phyloP scores from a whole-genome alignment of 2,329 filamentous ascomycete species.

The Alternaria longipes region DNA sequence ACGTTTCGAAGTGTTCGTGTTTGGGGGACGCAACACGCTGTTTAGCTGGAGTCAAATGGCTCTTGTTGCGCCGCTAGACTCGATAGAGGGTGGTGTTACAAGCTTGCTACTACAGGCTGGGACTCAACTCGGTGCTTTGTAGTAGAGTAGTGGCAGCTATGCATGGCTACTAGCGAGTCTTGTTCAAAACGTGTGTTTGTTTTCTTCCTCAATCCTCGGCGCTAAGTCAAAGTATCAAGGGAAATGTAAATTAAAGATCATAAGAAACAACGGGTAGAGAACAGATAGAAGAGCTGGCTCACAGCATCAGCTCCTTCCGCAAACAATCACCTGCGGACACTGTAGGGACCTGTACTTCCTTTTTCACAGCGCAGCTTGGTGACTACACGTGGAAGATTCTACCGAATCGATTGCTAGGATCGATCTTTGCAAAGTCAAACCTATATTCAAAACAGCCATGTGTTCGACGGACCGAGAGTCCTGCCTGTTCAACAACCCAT shows the following conservation, averaged over 20 bases:
- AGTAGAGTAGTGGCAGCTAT: background rate
- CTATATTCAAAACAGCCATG: too few species aligned
- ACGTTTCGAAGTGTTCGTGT: constrained; percentile 65
- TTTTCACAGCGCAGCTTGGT: background rate
- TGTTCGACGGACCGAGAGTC: too few species aligned
- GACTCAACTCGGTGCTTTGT: background rate
- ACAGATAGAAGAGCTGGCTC: too few species aligned
- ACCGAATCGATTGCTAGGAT: background rate
- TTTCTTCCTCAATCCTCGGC: background rate
- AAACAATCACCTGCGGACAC: too few species aligned
- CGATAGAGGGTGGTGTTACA: constrained; percentile 42
- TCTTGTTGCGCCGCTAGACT: constrained; percentile 61
- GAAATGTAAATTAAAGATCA: background rate
- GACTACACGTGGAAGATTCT: background rate
- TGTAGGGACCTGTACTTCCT: too few species aligned
- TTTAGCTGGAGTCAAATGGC: constrained; percentile 68
- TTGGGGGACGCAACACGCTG: constrained; percentile 60
- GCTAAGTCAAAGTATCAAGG: background rate
- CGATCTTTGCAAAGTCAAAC: too few species aligned
- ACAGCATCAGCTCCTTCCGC: too few species aligned
- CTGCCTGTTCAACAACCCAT: too few species aligned
- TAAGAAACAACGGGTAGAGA: too few species aligned
- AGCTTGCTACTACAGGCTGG: constrained; percentile 16
- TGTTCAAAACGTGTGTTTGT: background rate
- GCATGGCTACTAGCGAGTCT: background rate